Evolutionary conservation across 129 eudicot species (phyloP), one percentile per base, ranked within the genome.

Genomic region (Deinandra increscens): DNA sequence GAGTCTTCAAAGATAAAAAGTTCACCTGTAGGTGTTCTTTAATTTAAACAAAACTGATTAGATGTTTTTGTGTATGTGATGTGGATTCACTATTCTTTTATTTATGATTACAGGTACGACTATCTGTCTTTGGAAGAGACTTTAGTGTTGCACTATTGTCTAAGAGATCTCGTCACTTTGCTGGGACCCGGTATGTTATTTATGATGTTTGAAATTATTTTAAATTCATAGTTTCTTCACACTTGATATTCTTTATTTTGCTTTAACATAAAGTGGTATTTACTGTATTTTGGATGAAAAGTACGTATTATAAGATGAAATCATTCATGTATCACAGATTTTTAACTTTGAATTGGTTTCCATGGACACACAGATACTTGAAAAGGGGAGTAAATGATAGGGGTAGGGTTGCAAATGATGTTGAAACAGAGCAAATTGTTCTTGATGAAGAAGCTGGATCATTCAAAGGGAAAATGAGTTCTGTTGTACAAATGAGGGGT

Each of bases 401-500:
- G 36, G 99, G 99, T 45, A 84, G 95, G 83, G 99, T 87, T 42
- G 99, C 99, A 75, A 93, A 93, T 80, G 99, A 93, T 87, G 99
- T 93, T 76, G 99, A 93, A 78, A 93, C 93, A 10, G 99, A 93
- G 68, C 99, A 93, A 85, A 85, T 93, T 60, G 90, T 93, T 29
- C 88, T 89, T 64, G 97, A 93, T 68, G 99, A 93, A 85, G 93
- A 89, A 78, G 90, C 92, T 60, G 97, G 97, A 44, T 80, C 90
- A 13, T 83, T 80, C 75, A 85, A 87, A 82, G 95, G 95, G 63
- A 87, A 83, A 70, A 89, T 93, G 95, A 93, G 95, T 74, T 89
- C 99, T 60, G 97, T 93, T 73, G 95, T 93, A 48, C 99, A 93
- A 79, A 89, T 93, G 97, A 82, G 99, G 84, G 99, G 99, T 60